Evolutionary conservation across 192 early-diverging fungal genomes (phyloP), one percentile per base, ranked within the genome.

Genomic region (Coemansia sp.): DNA sequence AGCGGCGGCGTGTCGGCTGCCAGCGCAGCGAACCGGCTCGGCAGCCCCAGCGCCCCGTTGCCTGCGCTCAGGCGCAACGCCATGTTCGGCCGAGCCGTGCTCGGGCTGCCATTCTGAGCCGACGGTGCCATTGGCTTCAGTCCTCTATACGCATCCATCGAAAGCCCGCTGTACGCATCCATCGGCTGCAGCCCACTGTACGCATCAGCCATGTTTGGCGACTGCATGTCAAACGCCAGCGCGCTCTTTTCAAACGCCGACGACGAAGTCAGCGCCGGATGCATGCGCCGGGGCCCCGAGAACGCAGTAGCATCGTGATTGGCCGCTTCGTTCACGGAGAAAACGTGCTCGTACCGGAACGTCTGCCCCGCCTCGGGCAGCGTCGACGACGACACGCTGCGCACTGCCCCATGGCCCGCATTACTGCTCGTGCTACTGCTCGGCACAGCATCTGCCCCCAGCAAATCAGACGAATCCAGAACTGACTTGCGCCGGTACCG

Each of bases 401-500:
- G 77, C 52, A 38, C 52, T 14, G 41, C 59, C 22, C 59, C 49
- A 48, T 62, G 49, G 50, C 50, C 53, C 22, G 25, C 19, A 3
- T 48, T 67, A 51, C 48, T 52, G 58, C 58, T 41, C 29, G 43
- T 49, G 54, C 54, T 74, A 50, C 56, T 56, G 67, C 59, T 50
- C 35, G 67, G 52, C 35, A 49, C 53, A 11, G 15, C 37, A 27
- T 23, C 35, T n/a, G 27, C 59, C 27, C 39, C 50, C 47, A 50
- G 58, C 11, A 52, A 9, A 25, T 67, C 78, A 5, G 78, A 55
- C 6, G 72, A 50, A 35, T 72, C 66, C 19, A 75, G 59, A 15
- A 75, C 78, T 0, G 78, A 81, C 69, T 72, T 75, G 72, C 78
- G 78, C 2, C 78, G 78, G 69, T 81, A 81, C 51, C 72, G 72